These are phyloP conservation scores for Aspergillus luchuensis DNA, from an alignment of 2,329 filamentous ascomycete genomes.

Conservation along the genomic window DNA sequence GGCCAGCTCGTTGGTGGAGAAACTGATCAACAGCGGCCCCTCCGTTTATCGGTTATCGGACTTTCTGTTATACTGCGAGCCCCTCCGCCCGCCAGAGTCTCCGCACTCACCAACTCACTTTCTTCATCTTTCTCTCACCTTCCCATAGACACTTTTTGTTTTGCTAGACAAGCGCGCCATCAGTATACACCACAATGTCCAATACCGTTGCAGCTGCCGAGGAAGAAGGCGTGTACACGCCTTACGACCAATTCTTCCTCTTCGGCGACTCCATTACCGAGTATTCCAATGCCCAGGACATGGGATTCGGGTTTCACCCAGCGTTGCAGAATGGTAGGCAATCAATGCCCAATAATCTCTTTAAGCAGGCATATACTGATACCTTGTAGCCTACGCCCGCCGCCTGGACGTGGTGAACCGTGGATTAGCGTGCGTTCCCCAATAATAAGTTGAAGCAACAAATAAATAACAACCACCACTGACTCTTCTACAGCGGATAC, in stretches of 20 bases:
- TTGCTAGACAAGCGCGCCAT: background rate
- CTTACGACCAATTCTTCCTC: constrained; percentile 75
- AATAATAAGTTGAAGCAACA: constrained; percentile 1
- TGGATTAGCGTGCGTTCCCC: constrained; percentile 63
- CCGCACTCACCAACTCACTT: background rate
- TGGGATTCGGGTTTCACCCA: constrained; percentile 74
- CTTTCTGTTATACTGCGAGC: background rate
- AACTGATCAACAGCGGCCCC: background rate
- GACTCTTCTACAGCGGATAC: constrained; percentile 63
- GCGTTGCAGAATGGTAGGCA: constrained; percentile 68
- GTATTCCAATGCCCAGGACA: constrained; percentile 59
- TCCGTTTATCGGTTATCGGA: constrained; percentile 3
- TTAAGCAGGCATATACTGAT: constrained; percentile 14
- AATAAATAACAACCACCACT: background rate
- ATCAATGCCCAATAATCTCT: background rate
- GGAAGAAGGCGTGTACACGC: constrained; percentile 27
- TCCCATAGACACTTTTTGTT: background rate
- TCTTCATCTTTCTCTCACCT: background rate
- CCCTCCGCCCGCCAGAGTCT: background rate
- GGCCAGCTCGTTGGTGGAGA: constrained; percentile 7
- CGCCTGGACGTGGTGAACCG: constrained; percentile 85
- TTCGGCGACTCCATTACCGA: constrained; percentile 91
- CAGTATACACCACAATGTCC: constrained; percentile 10
- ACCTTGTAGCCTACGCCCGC: constrained; percentile 66
- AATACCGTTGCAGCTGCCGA: constrained; percentile 9